phyloP scores from a whole-genome alignment of 176 grass and related monocot genomes.

The Cenchrus americanus region DNA sequence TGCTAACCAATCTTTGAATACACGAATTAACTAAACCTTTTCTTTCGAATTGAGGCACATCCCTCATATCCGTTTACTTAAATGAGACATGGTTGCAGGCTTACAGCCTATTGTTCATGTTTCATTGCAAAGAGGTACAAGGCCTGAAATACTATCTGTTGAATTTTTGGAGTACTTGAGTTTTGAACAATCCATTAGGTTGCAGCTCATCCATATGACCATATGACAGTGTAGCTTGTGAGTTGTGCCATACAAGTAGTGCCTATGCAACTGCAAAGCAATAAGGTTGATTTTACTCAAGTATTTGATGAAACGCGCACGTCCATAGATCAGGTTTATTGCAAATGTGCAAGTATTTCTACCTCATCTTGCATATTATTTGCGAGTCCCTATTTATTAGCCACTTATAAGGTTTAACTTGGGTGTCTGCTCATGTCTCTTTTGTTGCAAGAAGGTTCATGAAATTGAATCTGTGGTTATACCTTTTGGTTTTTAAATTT shows the following conservation, averaged over 20 bases:
- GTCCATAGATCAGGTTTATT: constrained; percentile 18
- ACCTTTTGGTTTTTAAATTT: constrained; percentile 15
- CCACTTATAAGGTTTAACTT: constrained; percentile 20
- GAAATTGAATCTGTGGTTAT: background rate
- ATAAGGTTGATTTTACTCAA: constrained; percentile 20
- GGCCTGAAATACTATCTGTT: constrained; percentile 18
- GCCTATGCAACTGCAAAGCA: background rate
- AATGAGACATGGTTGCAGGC: background rate
- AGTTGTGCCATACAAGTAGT: constrained; percentile 18
- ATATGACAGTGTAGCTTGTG: constrained; percentile 27
- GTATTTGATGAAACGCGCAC: constrained; percentile 5
- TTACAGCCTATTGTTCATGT: constrained; percentile 7
- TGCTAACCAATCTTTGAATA: background rate
- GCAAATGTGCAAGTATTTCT: constrained; percentile 26
- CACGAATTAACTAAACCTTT: too few species aligned
- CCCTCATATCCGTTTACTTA: background rate
- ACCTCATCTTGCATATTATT: constrained; percentile 23
- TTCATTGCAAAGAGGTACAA: constrained; percentile 13
- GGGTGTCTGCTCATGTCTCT: constrained; percentile 8
- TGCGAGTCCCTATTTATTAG: constrained; percentile 25
- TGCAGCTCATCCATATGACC: constrained; percentile 22
- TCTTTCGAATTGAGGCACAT: too few species aligned
- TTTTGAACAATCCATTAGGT: constrained; percentile 7
- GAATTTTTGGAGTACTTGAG: background rate
- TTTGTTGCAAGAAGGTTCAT: background rate